Base-by-base conservation (phyloP, 495 filamentous ascomycete genomes). In the Penicillium tannophilum region DNA sequence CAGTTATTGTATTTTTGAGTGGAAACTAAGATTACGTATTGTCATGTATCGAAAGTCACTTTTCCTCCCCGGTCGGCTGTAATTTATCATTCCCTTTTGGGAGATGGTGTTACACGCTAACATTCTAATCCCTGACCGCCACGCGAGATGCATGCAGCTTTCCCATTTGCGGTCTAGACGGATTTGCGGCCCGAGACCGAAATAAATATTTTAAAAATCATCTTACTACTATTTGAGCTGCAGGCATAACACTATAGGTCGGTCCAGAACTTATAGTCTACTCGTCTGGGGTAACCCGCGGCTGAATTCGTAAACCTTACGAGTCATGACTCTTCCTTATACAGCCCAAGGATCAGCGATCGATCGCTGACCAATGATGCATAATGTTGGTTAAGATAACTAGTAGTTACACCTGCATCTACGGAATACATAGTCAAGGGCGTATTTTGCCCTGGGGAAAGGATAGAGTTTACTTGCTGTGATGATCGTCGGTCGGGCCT, bases 91-190 rank as follows among this genome's bases (percentile, higher is more conserved):
- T 20, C 28, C 4, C 28, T 7, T 36, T 36, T 36, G 2, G 19
- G 42, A 44, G 20, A 23, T 23, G 20, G 20, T 23, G 20, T 23
- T 23, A 23, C 20, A 5, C 28, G 28, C 28, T 28, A 28, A 28
- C 28, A 28, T 28, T 28, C 35, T 54, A 28, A 54, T 54, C 52
- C 52, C 36, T 54, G 52, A 54, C 52, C 52, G 52, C 52, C 52
- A 54, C 52, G 52, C 52, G 52, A 39, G 51, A 39, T 23, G 35
- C 52, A 54, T 54, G 52, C 52, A 54, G 52, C 19, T 50, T 42
- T 19, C 49, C 28, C 36, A 43, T 35, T 43, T 26, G 33, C 26
- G 46, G 26, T 31, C 46, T 35, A 41, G 17, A 11, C 11, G 4
- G n/a, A 20, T 42, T 42, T 54, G 52, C 35, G 23, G 36, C 20